A percentile compares a stretch with the other conserved stretches of the same genome.
Evolutionary conservation across 345 rosid species (phyloP).

Genomic region (Sapria himalayana): DNA sequence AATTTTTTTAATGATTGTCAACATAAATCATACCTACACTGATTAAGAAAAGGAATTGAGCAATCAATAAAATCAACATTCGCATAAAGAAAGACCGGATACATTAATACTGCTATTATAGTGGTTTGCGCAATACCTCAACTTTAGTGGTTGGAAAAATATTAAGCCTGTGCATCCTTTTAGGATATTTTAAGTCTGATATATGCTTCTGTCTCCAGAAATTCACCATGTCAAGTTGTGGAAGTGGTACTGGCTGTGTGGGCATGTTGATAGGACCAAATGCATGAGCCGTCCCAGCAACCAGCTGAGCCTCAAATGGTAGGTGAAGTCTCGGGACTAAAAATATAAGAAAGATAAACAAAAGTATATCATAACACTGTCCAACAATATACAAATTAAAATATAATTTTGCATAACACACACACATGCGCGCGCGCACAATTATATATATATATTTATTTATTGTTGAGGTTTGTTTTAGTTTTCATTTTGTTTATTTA

Average conservation of each 20-base stretch:
- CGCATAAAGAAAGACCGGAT: no score
- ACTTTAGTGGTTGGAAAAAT: slow-evolving; percentile 63
- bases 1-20: no score
- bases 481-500: no score
- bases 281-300: slow-evolving; percentile 84
- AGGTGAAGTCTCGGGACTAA: slow-evolving; percentile 94
- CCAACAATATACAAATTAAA: neutral
- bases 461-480: no score
- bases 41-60: no score
- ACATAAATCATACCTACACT: no score
- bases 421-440: no score
- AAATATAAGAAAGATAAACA: slow-evolving; percentile 6
- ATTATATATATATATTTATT: no score
- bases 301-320: slow-evolving; percentile 93
- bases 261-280: slow-evolving; percentile 48
- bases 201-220: slow-evolving; percentile 66
- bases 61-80: no score
- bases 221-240: slow-evolving; percentile 22
- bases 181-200: slow-evolving; percentile 71
- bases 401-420: neutral
- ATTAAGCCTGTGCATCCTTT: slow-evolving; percentile 74
- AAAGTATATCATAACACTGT: neutral
- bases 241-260: slow-evolving; percentile 47
- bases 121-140: slow-evolving; percentile 37
- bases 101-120: no score